phyloP scores from a whole-genome alignment of 2,329 filamentous ascomycete species.

The Didymosphaeria variabile region DNA sequence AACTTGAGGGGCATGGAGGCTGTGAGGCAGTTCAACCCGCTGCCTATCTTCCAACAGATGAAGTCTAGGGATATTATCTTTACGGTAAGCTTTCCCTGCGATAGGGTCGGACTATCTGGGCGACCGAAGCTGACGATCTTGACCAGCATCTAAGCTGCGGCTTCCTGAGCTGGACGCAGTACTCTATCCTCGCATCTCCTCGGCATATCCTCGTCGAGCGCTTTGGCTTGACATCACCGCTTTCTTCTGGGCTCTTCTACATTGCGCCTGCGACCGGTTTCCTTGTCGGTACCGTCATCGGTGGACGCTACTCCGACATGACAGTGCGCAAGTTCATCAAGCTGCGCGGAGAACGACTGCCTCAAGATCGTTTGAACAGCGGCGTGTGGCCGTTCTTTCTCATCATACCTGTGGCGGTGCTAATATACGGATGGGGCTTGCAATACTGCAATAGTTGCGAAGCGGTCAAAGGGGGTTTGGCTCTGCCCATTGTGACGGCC shows the following conservation, averaged over 20 bases:
- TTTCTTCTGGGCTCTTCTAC: conserved; percentile 31
- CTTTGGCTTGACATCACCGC: conserved; percentile 27
- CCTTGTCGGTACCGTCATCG: conserved; percentile 29
- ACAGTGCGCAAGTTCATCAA: conserved; percentile 28
- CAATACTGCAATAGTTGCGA: conserved; percentile 27
- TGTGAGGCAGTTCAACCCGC: conserved; percentile 30
- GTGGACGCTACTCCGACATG: conserved; percentile 29
- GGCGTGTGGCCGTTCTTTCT: conserved; percentile 40
- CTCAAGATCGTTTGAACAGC: conserved; percentile 31
- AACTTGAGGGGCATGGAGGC: conserved; percentile 18
- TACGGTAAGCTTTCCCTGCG: conserved; percentile 19
- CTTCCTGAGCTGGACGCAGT: conserved; percentile 33
- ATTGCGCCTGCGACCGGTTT: conserved; percentile 31
- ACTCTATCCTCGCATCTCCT: conserved; percentile 27
- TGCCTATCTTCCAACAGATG: conserved; percentile 29
- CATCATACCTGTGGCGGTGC: conserved; percentile 40
- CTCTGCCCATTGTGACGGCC: conserved; percentile 45
- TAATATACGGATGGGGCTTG: conserved; percentile 52
- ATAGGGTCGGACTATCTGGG: too few relatives aligned
- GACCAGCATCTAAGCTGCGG: conserved; percentile 29
- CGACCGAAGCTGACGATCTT: not conserved
- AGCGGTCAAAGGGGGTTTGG: conserved; percentile 39
- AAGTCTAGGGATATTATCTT: conserved; percentile 35
- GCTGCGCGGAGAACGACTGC: conserved; percentile 26
- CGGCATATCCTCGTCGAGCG: conserved; percentile 25